Base-by-base conservation (phyloP, 2,329 filamentous ascomycete species). In the Colletotrichum liriopes region DNA sequence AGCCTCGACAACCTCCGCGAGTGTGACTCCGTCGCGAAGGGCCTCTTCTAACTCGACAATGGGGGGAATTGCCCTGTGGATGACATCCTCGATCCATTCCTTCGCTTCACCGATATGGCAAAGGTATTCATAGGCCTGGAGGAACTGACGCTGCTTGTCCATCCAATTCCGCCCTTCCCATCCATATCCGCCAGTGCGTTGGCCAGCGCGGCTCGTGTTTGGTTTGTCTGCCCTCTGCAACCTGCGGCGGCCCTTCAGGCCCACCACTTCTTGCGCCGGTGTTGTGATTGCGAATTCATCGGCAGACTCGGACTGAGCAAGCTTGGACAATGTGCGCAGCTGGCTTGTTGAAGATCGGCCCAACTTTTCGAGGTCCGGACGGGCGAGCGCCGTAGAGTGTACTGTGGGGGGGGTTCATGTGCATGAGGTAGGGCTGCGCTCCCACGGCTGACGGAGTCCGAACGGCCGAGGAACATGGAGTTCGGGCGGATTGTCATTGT, bases 101-200 rank as follows among this genome's bases (percentile, higher is more conserved):
- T 98, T 98, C 29, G 96, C 96, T 85, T 99, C 96, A 81, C 96
- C 96, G 75, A 99, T 98, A 79, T 99, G 96, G 80, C 96, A 99
- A 47, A 99, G 92, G 80, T 99, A 99, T 81, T 99, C 96, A 80
- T 99, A 99, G 8, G 96, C 96, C 82, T 97, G 94, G 65, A 99
- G 84, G 78, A 98, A 98, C 81, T 98, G 96, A 35, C 96, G 91
- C 80, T 99, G 96, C 80, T 97, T 96, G 81, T 99, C 96, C 96
- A 99, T 99, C 96, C 96, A 99, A 80, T 96, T 97, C 61, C 93
- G 90, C 26, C 92, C 92, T 74, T 94, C 91, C 92, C 95, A 96
- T 60, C 91, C 89, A 75, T 92, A 94, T 35, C 83, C 86, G 67
- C 84, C 85, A 7, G 78, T 77, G 12, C 81, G 81, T 74, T 86